Base-by-base conservation (phyloP, 129 eudicot genomes). In the Tagetes patula region DNA sequence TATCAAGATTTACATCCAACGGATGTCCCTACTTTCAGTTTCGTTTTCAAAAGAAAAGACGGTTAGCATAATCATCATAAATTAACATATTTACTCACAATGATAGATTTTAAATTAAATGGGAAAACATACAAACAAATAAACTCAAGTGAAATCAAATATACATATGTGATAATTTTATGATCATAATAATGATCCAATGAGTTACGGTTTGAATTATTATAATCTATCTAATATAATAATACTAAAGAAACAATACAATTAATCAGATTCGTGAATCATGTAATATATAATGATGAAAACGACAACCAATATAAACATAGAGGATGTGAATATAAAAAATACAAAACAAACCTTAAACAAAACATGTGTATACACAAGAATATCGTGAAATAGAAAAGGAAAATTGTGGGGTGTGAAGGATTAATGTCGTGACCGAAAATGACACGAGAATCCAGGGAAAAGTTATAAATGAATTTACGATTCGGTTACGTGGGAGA, bases 391-490 rank as follows among this genome's bases (percentile, higher is more conserved):
- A 37, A 4, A 4, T 11, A 12, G 11, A 65, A 46, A 33, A 47
- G 3, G 12, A 61, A 61, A n/a, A 14, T 8, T 27, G 13, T 47
- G 13, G 27, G 60, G 65, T 45, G 38, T 14, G 8, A 49, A 5
- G 38, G 40, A 4, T 30, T 8, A 4, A 45, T 43, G 12, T 45
- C 41, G 72, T 46, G 55, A 67, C 9, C 27, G 47, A 54, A 70
- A 37, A 70, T 39, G 32, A 70, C 47, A 73, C 46, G 3, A 12
- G 13, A 73, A 42, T 73, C 55, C 2, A 34, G 69, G 33, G 61
- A 8, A 61, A 73, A 61, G 77, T 61, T 61, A 37, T 61, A 73
- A 73, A 46, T 9, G 59, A 42, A 42, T 12, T 34, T 59, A 45
- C 54, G 47, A 13, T 61, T 36, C 27, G 58, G 58, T 32, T 73